Conservation (phyloP, 306 rosid genomes). For the Dalbergia oliveri region DNA sequence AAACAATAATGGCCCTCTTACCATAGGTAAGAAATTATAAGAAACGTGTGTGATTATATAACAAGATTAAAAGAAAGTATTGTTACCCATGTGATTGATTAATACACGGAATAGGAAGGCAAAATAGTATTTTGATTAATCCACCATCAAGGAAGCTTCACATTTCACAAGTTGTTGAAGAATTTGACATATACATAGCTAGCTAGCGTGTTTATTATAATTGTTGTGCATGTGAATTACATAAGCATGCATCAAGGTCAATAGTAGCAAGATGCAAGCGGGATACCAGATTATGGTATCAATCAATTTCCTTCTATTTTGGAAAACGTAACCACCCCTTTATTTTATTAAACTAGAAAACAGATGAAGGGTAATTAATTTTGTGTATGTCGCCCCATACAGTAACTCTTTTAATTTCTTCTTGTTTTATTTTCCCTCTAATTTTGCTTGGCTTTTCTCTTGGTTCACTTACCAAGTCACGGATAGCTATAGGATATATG, state of each 20-base stretch:
- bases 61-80: too few relatives aligned
- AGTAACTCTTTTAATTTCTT: background rate
- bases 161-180: background rate
- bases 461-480: slow-evolving; percentile 13
- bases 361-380: slow-evolving; percentile 22
- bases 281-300: slow-evolving; percentile 40
- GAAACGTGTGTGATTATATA: background rate
- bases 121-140: background rate
- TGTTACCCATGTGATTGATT: background rate
- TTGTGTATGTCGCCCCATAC: slow-evolving; percentile 26
- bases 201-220: slow-evolving; percentile 25
- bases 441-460: slow-evolving; percentile 8
- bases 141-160: slow-evolving; percentile 12
- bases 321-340: slow-evolving; percentile 49
- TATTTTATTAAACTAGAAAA: slow-evolving; percentile 20
- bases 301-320: slow-evolving; percentile 29
- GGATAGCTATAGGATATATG: background rate
- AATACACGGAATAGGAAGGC: background rate
- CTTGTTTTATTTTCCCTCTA: background rate
- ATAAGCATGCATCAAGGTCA: slow-evolving; percentile 29
- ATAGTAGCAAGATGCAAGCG: background rate
- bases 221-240: slow-evolving; percentile 34
- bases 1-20: background rate
- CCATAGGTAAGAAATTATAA: background rate
- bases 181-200: slow-evolving; percentile 27